Base-by-base conservation (phyloP, 2,329 filamentous ascomycete species). In the Hymenoscyphus occultus region DNA sequence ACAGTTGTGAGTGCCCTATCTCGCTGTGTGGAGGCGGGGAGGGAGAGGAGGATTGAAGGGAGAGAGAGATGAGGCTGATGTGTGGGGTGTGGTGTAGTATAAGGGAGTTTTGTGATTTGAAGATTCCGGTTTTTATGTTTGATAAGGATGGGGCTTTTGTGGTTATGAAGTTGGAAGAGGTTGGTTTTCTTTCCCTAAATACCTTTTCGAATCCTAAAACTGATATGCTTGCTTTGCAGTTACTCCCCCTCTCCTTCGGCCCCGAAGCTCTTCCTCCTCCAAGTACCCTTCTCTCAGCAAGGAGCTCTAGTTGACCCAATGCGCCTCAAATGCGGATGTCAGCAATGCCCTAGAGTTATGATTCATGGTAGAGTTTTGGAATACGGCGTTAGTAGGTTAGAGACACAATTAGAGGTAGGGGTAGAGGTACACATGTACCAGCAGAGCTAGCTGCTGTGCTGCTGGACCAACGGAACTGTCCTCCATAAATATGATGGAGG, bases 41-140 rank as follows among this genome's bases (percentile, higher is more conserved):
- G 13, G 39, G 16, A 9, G 16, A 9, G n/a, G 14, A 10, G 22
- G 19, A 56, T 6, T 10, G 7, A n/a, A 9, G 45, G 14, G 45
- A 48, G 10, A 22, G 45, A 22, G 45, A 22, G 1, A 3, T 22
- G 45, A 51, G n/a, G 45, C 6, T 51, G 45, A 22, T 10, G 35
- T 35, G 32, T 22, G 32, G 35, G 31, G 32, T 9, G 42, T 14
- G 56, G 39, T 63, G 62, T 69, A 90, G 88, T 71, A 92, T 94
- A 70, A 87, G 90, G 59, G 91, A 94, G 78, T 93, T 93, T 73
- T 90, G 86, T 70, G 77, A 83, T 6, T 74, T 87, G n/a, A 79
- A 82, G 5, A 87, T 86, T 65, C 94, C 93, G 0, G 84, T 99
- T 64, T 87, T 97, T 76, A 96, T 98, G 94, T 96, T 96, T 78